These are phyloP conservation scores for Xylaria sp. DNA, from an alignment of 2,329 filamentous ascomycete species.

Conservation along the genomic window DNA sequence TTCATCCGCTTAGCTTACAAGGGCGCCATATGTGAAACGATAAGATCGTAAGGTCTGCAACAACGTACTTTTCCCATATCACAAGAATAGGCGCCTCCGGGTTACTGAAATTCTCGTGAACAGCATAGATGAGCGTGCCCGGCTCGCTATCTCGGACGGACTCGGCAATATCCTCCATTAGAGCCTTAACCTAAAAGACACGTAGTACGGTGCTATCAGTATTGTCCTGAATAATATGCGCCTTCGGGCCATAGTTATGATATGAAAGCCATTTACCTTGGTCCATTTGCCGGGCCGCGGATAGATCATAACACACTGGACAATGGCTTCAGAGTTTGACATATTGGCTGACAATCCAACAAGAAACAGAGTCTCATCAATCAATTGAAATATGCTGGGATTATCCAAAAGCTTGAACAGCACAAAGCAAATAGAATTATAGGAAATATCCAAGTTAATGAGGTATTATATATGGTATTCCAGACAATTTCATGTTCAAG, in stretches of 20 bases:
- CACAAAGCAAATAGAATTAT: too few relatives aligned
- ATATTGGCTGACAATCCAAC: background rate
- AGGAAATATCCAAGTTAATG: too few relatives aligned
- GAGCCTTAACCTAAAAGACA: background rate
- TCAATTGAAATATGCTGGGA: too few relatives aligned
- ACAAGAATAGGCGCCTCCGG: background rate
- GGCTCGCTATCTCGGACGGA: background rate
- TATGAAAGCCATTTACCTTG: background rate
- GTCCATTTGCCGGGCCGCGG: background rate
- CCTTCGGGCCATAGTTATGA: background rate
- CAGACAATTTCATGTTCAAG: too few relatives aligned
- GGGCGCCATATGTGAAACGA: background rate
- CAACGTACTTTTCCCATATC: background rate
- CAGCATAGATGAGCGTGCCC: background rate
- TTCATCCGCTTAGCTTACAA: background rate
- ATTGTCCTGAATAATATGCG: background rate
- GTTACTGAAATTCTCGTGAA: background rate
- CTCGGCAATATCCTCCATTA: background rate
- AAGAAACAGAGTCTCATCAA: background rate
- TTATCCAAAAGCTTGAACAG: too few relatives aligned
- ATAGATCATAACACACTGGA: background rate
- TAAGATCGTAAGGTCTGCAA: background rate
- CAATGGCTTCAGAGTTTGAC: background rate
- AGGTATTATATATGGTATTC: too few relatives aligned
- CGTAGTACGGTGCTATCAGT: background rate